Base-by-base conservation (phyloP, 306 rosid genomes). In the Cicer pinnatifidum region DNA sequence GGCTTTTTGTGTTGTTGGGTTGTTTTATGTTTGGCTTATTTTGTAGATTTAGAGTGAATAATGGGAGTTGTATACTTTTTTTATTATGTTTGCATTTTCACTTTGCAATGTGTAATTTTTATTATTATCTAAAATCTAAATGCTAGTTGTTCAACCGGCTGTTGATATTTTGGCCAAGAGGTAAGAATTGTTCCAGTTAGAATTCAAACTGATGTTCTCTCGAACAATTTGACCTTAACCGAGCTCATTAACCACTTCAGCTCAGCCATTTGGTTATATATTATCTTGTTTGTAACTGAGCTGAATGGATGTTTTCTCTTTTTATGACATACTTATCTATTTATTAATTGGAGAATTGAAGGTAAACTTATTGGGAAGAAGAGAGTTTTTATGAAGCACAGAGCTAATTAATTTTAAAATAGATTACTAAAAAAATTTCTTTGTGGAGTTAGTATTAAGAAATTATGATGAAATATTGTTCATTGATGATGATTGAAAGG, bases 21-120 rank as follows among this genome's bases (percentile, higher is more conserved):
- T 66, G 64, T 73, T 75, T 62, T 81, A 3, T 78, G 17, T 73
- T n/a, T 60, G 20, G 66, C 39, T 40, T 65, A 59, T 75, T 63
- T 63, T 80, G 63, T 8, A 16, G 39, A 37, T 52, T 76, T 23
- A 5, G 52, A 47, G 23, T 72, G 39, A 70, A 57, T 9, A 59
- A 50, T 16, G 28, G 72, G 78, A 54, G 9, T n/a, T 20, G 20
- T 50, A 15, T 35, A 62, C 11, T 11, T 61, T 68, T 68, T 61
- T 43, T 40, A 10, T 28, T 12, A 38, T 74, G 46, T 66, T 41
- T 46, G 11, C 5, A 23, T 53, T 77, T 68, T 16, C 37, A 38
- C 69, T 39, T 39, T 73, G 62, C 56, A 38, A 13, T 61, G 53
- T 73, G 70, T 9, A 17, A 58, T 72, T 11, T 19, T 68, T 39